Evolutionary conservation across 768 basidiomycete genomes (phyloP), one percentile per base, ranked within the genome.

Genomic region (Tephrocybe sp.): DNA sequence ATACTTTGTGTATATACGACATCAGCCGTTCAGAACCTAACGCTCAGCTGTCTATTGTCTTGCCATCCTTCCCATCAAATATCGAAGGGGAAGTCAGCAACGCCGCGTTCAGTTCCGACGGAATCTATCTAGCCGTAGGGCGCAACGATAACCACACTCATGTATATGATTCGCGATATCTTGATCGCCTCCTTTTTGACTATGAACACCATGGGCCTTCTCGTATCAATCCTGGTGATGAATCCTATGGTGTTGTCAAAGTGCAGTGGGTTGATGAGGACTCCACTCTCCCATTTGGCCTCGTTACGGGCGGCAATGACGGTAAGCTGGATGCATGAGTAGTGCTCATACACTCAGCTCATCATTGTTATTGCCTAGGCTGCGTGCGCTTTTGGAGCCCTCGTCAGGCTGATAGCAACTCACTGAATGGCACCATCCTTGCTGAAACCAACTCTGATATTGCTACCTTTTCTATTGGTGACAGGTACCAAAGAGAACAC

Each of bases 331-430:
- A n/a, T 5, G 6, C 4, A 7, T 34, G 5, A 34, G 32, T 15
- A 16, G 15, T n/a, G 6, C 12, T 15, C 28, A 7, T 8, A 13
- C 28, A 13, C 28, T 30, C 13, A 15, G 4, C 32, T 34, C 5
- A 7, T 5, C 16, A 15, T 34, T n/a, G 5, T 16, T 16, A 15
- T 15, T n/a, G 6, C 15, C n/a, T 58, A 87, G 86, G 86, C n/a
- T 86, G 84, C 58, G 76, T 89, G 9, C 74, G 86, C 22, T 55
- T 86, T 28, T 89, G 86, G 86, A 77, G 87, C 58, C 76, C 82
- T 5, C 64, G 69, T 21, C 60, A 66, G n/a, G 70, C 79, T 1
- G 56, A 55, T 1, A 59, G 64, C 6, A 65, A 72, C 43, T 58
- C 64, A 2, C 49, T 55, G 3, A 80, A 83, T 61, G 83, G 80